Conservation (phyloP, 139 green algal species). For the Chlorella sp. region DNA sequence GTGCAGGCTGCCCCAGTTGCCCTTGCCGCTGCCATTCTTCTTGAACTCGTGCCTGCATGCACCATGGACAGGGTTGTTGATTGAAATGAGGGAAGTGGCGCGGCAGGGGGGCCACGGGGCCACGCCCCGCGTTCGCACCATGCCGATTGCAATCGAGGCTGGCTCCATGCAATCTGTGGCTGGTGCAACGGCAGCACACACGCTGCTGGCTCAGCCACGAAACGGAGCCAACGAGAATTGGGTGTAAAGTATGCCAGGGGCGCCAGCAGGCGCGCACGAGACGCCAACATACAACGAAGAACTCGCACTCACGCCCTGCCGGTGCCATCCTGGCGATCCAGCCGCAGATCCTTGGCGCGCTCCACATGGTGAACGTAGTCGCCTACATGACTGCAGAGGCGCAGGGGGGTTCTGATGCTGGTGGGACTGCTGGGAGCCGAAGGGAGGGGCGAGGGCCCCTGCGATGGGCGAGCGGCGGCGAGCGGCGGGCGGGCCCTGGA, state of each 20-base stretch:
- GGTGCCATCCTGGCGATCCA: conserved; percentile 73
- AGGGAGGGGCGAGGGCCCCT: no score
- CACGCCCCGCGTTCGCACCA: not conserved
- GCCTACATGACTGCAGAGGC: not conserved
- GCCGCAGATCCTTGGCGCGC: conserved; percentile 30
- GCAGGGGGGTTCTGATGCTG: no score
- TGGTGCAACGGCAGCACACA: no score
- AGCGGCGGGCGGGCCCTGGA: not conserved
- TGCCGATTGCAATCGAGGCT: not conserved
- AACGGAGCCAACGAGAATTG: no score
- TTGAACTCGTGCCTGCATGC: conserved; percentile 49
- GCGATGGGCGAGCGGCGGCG: no score
- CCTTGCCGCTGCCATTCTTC: no score
- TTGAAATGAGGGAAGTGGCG: not conserved
- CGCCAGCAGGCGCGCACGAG: no score
- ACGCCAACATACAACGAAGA: no score
- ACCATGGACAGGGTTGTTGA: not conserved
- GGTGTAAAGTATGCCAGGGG: no score
- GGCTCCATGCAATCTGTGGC: no score
- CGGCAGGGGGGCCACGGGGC: not conserved
- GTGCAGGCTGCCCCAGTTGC: conserved; percentile 67
- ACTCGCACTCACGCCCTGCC: conserved; percentile 71
- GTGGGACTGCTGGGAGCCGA: no score
- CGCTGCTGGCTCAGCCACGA: no score
- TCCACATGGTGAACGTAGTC: not conserved